These are phyloP conservation scores for Ophiosphaerella herpotricha DNA, from an alignment of 2,329 filamentous ascomycete genomes.

Conservation along the genomic window DNA sequence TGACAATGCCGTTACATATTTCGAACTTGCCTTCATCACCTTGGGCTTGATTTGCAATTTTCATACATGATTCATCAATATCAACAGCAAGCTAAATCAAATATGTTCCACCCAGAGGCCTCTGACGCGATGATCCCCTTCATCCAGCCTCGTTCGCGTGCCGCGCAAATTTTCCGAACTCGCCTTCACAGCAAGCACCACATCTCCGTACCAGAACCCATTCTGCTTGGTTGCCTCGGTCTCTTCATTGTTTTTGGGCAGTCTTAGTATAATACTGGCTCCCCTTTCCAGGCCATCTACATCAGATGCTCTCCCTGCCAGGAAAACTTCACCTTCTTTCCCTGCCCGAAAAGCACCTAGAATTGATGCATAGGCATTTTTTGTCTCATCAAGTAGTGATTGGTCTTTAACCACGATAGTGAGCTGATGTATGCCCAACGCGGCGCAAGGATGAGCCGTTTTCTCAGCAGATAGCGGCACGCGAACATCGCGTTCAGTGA, in stretches of 20 bases:
- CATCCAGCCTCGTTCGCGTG: conserved; percentile 19
- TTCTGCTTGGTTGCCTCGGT: conserved; percentile 11
- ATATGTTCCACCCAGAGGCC: conserved; percentile 34
- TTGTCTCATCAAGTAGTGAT: conserved; percentile 17
- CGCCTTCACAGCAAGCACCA: conserved; percentile 25
- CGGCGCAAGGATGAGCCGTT: conserved; percentile 57
- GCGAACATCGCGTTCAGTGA: conserved; percentile 60
- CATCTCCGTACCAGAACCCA: conserved; percentile 34
- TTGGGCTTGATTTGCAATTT: too few species aligned
- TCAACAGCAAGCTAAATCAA: conserved; percentile 1
- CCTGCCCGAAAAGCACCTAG: conserved; percentile 14
- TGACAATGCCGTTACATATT: too few species aligned
- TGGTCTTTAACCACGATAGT: conserved; percentile 30
- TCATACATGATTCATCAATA: too few species aligned
- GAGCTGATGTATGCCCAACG: conserved; percentile 49
- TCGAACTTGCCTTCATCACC: too few species aligned
- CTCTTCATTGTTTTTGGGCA: conserved; percentile 26
- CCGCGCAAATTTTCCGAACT: conserved; percentile 8
- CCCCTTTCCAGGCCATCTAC: conserved; percentile 18
- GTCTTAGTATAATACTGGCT: conserved; percentile 21
- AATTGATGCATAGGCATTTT: conserved; percentile 14
- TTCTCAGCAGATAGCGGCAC: conserved; percentile 54
- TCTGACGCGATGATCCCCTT: conserved; percentile 13
- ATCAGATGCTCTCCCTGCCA: conserved; percentile 17
- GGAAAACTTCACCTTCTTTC: conserved; percentile 17